phyloP scores from a whole-genome alignment of 257 asterid species.

The Catharanthus roseus region DNA sequence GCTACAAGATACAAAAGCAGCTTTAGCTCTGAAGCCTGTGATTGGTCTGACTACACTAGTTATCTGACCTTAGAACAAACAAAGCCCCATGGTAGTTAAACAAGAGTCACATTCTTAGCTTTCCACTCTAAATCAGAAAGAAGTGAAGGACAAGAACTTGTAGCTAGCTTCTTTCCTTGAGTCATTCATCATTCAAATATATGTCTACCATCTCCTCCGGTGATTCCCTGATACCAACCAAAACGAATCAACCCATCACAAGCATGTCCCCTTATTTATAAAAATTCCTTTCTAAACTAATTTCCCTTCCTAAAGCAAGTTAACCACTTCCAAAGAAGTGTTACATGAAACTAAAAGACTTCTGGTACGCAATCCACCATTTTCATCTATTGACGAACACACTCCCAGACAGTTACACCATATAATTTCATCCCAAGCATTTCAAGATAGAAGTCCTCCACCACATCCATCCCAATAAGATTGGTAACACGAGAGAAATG shows the following conservation, averaged over 20 bases:
- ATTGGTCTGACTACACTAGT: background rate
- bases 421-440: background rate
- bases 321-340: background rate
- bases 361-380: background rate
- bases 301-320: background rate
- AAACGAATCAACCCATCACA: background rate
- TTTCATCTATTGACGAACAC: background rate
- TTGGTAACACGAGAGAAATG: background rate
- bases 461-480: background rate
- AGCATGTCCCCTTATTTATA: background rate
- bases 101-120: background rate
- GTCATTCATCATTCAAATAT: background rate
- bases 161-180: background rate
- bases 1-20: background rate
- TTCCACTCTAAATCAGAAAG: background rate
- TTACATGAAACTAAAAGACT: background rate
- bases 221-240: background rate
- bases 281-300: background rate
- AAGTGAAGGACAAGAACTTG: too few relatives aligned
- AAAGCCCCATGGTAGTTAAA: background rate
- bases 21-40: background rate
- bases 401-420: background rate
- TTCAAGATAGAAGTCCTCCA: background rate
- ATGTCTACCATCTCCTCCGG: constrained; percentile 2
- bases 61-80: background rate